Evolutionary conservation across 2,329 filamentous ascomycete genomes (phyloP), one percentile per base, ranked within the genome.

Genomic region (Ascocoryne sarcoides): DNA sequence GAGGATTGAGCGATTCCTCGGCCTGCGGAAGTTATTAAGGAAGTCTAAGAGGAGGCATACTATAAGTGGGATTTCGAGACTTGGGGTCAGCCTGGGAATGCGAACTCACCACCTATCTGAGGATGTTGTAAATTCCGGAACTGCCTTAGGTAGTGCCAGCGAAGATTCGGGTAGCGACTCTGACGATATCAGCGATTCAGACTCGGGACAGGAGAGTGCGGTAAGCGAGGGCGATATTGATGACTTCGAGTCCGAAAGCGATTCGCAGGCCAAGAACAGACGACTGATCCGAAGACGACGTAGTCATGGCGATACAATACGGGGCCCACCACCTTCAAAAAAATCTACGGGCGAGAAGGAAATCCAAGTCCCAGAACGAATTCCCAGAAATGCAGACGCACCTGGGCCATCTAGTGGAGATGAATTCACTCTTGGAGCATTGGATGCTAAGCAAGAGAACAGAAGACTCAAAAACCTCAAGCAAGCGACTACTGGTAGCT

Each of bases 1-100:
- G 32, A 58, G 49, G 26, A 45, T 52, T 10, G 50, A 59, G 35
- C 43, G 78, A 38, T 68, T 79, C 45, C 68, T 73, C 18, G 75
- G 79, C 17, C 60, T 87, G 16, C 66, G 71, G 19, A 77, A 73
- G 43, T 66, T 86, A 28, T 70, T 84, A 1, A 73, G 70, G 44
- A 76, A 72, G 41, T 74, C 76, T 1, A 79, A 55, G 36, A 48
- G 50, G 36, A 54, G 44, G 37, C 56, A 57, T 34, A 59, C 50
- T 2, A 54, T 59, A 42, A 52, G 53, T 29, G 51, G 51, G 2
- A 38, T 61, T 7, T 47, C 49, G 48, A 69, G 73, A 60, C 62
- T 84, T 35, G 79, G 79, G 3, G 69, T 84, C 16, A 84, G 69
- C 49, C 68, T 86, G 46, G 81, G 82, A 2, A 89, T 90, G 62